A percentile compares a stretch with the other conserved stretches of the same genome.
Conservation (phyloP, 2,329 filamentous ascomycete genomes). For the Trichoderma afroharzianum region DNA sequence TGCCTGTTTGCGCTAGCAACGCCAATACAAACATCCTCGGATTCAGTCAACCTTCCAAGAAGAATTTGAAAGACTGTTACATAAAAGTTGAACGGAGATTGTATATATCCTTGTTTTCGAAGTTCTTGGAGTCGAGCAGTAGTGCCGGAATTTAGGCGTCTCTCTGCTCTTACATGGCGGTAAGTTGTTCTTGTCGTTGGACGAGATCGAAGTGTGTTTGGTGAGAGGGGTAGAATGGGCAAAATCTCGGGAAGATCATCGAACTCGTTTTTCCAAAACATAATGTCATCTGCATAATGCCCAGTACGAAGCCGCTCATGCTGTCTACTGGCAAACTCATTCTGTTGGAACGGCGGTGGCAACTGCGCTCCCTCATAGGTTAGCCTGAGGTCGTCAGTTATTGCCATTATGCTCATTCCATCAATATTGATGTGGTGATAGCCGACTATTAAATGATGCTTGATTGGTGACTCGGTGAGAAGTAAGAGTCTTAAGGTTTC, state of each 20-base stretch:
- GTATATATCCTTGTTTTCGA: neutral
- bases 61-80: neutral
- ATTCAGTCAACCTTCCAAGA: neutral
- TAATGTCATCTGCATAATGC: neutral
- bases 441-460: constrained; percentile 40
- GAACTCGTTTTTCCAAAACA: neutral
- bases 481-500: constrained; percentile 31
- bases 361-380: constrained; percentile 35
- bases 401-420: constrained; percentile 40
- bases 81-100: neutral
- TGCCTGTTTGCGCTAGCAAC: constrained; percentile 44
- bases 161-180: neutral
- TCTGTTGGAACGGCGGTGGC: constrained; percentile 29
- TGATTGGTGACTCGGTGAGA: constrained; percentile 28
- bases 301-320: constrained; percentile 26
- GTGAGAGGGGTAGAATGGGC: neutral
- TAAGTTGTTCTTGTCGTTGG: neutral
- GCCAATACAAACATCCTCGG: constrained; percentile 44
- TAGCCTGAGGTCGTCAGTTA: constrained; percentile 43
- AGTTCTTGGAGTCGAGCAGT: neutral
- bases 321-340: constrained; percentile 34
- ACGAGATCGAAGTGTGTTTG: neutral
- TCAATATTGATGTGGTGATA: constrained; percentile 52
- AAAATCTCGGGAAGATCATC: neutral
- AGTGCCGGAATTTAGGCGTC: neutral